Evolutionary conservation across 371 early-diverging fungal species (phyloP).

Genomic region (Cokeromyces recurvatus): DNA sequence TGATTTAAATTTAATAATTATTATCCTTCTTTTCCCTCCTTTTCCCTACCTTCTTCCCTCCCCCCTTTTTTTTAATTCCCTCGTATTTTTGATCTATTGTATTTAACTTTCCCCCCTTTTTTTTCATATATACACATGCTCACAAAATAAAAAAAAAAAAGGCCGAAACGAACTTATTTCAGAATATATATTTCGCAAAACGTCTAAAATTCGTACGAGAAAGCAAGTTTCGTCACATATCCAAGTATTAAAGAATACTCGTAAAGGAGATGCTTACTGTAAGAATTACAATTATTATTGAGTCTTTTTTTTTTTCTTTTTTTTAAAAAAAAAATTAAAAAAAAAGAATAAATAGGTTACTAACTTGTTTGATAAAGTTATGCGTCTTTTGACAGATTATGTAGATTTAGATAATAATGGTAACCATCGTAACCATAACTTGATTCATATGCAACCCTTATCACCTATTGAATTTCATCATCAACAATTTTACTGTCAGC

Average conservation of each 20-base stretch:
- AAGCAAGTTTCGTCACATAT: constrained; percentile 80
- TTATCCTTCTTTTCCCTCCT: too few relatives aligned
- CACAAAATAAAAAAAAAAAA: too few relatives aligned
- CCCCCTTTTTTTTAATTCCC: too few relatives aligned
- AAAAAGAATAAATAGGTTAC: too few relatives aligned
- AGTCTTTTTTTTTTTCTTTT: too few relatives aligned
- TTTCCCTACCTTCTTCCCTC: too few relatives aligned
- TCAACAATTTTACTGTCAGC: background rate
- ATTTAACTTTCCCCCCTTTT: too few relatives aligned
- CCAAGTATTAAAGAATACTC: constrained; percentile 69
- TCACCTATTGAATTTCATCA: background rate
- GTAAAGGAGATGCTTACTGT: constrained; percentile 61
- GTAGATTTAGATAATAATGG: constrained; percentile 12
- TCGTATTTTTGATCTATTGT: too few relatives aligned
- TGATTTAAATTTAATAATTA: too few relatives aligned
- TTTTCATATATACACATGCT: too few relatives aligned
- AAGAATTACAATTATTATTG: too few relatives aligned
- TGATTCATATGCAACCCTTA: background rate
- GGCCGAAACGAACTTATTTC: constrained; percentile 77
- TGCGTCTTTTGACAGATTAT: constrained; percentile 51
- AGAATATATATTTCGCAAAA: constrained; percentile 67
- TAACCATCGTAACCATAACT: background rate
- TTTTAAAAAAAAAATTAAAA: too few relatives aligned
- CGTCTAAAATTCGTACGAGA: constrained; percentile 57
- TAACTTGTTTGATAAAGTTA: constrained; percentile 45